Evolutionary conservation across 2,329 filamentous ascomycete genomes (phyloP), one percentile per base, ranked within the genome.

Genomic region (Monilinia laxa): DNA sequence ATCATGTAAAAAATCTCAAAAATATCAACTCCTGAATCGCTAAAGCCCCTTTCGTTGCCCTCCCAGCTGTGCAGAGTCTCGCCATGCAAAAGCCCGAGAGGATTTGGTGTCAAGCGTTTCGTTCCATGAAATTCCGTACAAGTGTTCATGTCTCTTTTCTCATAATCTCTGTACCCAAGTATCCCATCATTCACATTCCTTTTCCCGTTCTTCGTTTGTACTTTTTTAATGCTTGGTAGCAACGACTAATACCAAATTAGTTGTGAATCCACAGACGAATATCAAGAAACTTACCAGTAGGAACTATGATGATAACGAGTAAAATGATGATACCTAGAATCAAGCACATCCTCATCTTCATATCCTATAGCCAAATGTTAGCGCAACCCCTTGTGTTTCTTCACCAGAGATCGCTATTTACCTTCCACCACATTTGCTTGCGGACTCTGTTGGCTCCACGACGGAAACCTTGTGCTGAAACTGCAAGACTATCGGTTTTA

Each of bases 311-410:
- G 79, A 99, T 87, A 74, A 96, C 82, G 73, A 99, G 86, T 74
- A 99, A 84, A 73, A 98, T 86, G 79, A 98, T 90, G 80, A 99
- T 90, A 76, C 93, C 95, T 68, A 89, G 84, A 77, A 96, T 90
- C 74, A 99, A 84, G 82, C 94, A 98, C 84, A 97, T 95, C 80
- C 95, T 89, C 95, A 99, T 99, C 88, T 98, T 98, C 92, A 68
- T 65, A 40, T 67, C 68, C 56, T 64, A 60, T 28, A 20, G 56
- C 57, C 40, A 62, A 52, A 53, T 52, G 25, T 54, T 52, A 62
- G 49, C 58, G 5, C 45, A 52, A 35, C 9, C 9, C 40, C n/a
- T 23, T 47, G 11, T 20, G 14, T 38, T 23, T 62, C 28, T 40
- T 11, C n/a, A 31, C 28, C 2, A 12, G 35, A 18, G 18, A n/a